Conservation (phyloP, 75 land plant species). For the Pinus albicaulis region DNA sequence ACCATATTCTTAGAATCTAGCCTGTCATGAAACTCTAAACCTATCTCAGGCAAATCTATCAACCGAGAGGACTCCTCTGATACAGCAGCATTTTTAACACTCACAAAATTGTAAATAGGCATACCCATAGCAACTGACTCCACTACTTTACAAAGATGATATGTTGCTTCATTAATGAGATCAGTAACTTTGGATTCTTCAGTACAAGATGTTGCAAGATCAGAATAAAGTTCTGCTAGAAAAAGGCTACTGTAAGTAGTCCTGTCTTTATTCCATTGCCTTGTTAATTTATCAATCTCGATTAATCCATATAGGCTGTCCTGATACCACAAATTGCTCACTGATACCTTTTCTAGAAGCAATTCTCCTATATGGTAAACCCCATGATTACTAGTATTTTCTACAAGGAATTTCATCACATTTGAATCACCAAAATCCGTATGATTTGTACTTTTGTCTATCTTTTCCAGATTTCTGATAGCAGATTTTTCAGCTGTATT, state of each 20-base stretch:
- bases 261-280: constrained; percentile 54
- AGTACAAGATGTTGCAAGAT: constrained; percentile 42
- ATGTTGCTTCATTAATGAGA: constrained; percentile 64
- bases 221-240: constrained; percentile 84
- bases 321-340: constrained; percentile 25
- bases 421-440: constrained; percentile 31
- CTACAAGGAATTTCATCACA: constrained; percentile 52
- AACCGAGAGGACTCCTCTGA: neutral
- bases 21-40: neutral
- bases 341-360: constrained; percentile 69
- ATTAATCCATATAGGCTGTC: constrained; percentile 47
- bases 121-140: constrained; percentile 54
- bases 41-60: neutral
- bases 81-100: neutral
- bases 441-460: constrained; percentile 12
- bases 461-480: constrained; percentile 6
- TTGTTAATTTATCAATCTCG: constrained; percentile 77
- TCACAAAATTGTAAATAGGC: constrained; percentile 13
- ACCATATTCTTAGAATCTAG: neutral
- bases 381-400: constrained; percentile 59
- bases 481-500: constrained; percentile 12
- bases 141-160: constrained; percentile 85
- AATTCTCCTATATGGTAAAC: constrained; percentile 69
- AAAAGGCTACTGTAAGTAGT: constrained; percentile 74
- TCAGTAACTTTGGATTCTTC: constrained; percentile 25